These are phyloP conservation scores for Alliaria petiolata DNA, from an alignment of 345 rosid genomes.

Conservation along the genomic window DNA sequence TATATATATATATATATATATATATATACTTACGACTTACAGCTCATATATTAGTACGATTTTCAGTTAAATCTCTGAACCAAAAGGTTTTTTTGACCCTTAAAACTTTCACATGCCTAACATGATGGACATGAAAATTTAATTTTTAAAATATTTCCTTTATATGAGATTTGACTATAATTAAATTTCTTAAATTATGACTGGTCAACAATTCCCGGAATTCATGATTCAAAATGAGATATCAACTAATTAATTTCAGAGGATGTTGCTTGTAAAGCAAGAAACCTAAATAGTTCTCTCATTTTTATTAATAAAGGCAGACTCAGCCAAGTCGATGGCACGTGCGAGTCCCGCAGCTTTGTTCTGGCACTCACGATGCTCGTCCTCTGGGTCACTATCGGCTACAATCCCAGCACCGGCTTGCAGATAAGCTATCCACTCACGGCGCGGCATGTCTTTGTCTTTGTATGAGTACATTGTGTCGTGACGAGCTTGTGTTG, in stretches of 20 bases:
- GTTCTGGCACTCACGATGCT: constrained; percentile 69
- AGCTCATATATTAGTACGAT: not conserved
- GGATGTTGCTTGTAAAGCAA: not conserved
- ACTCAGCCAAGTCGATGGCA: constrained; percentile 78
- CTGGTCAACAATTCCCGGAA: not conserved
- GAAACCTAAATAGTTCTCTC: not conserved
- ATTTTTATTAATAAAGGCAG: constrained; percentile 45
- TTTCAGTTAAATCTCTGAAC: not conserved
- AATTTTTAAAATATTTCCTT: not conserved
- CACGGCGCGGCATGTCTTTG: constrained; percentile 40
- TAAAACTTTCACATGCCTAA: not conserved
- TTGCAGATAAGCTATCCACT: constrained; percentile 85
- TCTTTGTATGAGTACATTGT: constrained; percentile 76
- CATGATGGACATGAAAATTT: not conserved
- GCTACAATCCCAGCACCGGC: constrained; percentile 91
- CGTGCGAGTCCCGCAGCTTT: constrained; percentile 77
- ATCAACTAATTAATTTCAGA: not conserved
- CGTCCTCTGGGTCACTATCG: constrained; percentile 72
- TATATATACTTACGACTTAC: too few species aligned
- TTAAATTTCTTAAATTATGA: not conserved
- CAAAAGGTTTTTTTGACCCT: not conserved
- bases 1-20: too few species aligned
- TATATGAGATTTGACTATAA: not conserved
- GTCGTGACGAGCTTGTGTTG: constrained; percentile 53
- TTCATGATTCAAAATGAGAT: not conserved